Evolutionary conservation across 129 eudicot species (phyloP), one percentile per base, ranked within the genome.

Genomic region (Heracleum sosnowskyi): DNA sequence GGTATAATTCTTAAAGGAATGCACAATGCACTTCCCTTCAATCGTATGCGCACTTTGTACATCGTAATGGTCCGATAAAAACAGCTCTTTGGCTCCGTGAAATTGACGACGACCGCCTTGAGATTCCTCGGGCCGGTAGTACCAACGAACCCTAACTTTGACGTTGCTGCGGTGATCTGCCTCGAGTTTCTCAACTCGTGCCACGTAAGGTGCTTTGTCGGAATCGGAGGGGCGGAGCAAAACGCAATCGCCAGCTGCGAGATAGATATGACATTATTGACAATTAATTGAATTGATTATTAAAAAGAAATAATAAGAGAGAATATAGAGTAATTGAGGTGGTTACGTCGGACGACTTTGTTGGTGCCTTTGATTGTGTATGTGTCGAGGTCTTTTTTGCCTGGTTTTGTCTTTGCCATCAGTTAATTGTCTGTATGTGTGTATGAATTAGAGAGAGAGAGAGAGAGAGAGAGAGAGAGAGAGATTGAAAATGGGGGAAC

Each of bases 341-440:
- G 31, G 4, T 17, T 76, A 81, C 84, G 76, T 81, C 80, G 66
- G 55, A 81, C 84, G 63, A 81, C 73, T 45, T 81, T 83, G 84
- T 77, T 83, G 77, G 88, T 85, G 83, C 88, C 88, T 62, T 79
- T 85, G 79, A 85, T 85, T 37, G 82, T 77, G 84, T 85, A 85
- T 1, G 86, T 76, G 74, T 85, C 88, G 11, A 85, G 66, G 83
- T 85, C 88, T 47, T 80, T 83, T 74, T 82, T 85, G 11, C 88
- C 88, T 3, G 88, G 88, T 57, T 80, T 83, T 13, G 88, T 85
- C 81, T 85, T 85, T 49, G 88, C 88, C 88, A 85, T 85, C 17
- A 36, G 3, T n/a, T 73, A 71, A 22, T 20, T 71, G 34, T n/a
- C n/a, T n/a, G n/a, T n/a, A n/a, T 34, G 8, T 69, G 13, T 69